Evolutionary conservation across 768 basidiomycete genomes (phyloP).

Genomic region (Trametes cinnabarina): DNA sequence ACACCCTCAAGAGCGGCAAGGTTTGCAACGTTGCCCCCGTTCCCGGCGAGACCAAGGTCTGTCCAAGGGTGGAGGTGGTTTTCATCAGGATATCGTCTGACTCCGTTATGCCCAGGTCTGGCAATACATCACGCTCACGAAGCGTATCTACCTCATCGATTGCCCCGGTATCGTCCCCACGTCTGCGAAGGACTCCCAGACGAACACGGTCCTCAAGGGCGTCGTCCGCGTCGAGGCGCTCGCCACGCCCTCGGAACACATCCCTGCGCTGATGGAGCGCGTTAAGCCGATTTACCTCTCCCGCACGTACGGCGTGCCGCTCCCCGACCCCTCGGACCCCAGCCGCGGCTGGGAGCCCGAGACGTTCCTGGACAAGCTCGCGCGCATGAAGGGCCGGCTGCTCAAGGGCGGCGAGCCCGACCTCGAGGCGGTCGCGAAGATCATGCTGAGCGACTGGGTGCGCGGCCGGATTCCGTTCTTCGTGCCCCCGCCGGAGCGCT

Average conservation of each 20-base stretch:
- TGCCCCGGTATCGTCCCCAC: slow-evolving; percentile 98
- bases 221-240: slow-evolving; percentile 96
- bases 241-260: slow-evolving; percentile 88
- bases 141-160: slow-evolving; percentile 97
- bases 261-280: slow-evolving; percentile 81
- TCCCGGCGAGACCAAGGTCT: slow-evolving; percentile 92
- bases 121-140: slow-evolving; percentile 98
- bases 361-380: slow-evolving; percentile 79
- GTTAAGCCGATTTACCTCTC: slow-evolving; percentile 93
- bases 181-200: slow-evolving; percentile 86
- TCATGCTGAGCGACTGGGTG: slow-evolving; percentile 95
- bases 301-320: slow-evolving; percentile 72
- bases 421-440: slow-evolving; percentile 88
- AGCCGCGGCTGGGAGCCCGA: slow-evolving; percentile 66
- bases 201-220: slow-evolving; percentile 91
- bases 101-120: too few relatives aligned
- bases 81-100: too few relatives aligned
- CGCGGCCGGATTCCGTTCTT: slow-evolving; percentile 97
- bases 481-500: slow-evolving; percentile 83
- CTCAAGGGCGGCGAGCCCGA: slow-evolving; percentile 95
- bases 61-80: too few relatives aligned
- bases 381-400: slow-evolving; percentile 87
- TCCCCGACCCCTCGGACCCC: slow-evolving; percentile 56
- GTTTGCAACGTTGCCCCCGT: slow-evolving; percentile 96
- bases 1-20: slow-evolving; percentile 96